Evolutionary conservation across 305 asterid species (phyloP), one percentile per base, ranked within the genome.

Genomic region (Fraxinus platypoda): DNA sequence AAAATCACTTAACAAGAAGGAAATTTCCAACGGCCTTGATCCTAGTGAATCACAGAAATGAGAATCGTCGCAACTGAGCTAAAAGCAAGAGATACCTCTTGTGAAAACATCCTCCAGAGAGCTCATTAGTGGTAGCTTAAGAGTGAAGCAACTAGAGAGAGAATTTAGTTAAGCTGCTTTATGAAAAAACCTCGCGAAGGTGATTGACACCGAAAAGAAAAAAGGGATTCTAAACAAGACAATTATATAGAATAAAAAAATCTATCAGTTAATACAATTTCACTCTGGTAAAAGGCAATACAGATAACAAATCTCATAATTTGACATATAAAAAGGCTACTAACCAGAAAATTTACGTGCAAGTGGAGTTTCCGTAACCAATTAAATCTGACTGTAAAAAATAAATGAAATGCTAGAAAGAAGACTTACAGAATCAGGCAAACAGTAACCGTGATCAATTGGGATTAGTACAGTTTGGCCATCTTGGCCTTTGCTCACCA

Each of bases 391-490:
- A 21, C 17, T 11, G 25, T 64, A 66, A 52, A 52, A 41, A 78
- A 21, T 70, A 13, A 21, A 75, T 23, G 9, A 33, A 81, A 62
- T 74, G 28, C 2, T 8, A 75, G 80, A 31, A 31, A 19, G 7
- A 33, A 34, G 43, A 88, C 98, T 91, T 89, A 95, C 98, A 81
- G 87, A 86, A 75, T 90, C 88, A 23, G 98, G 98, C 90, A 95
- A 91, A 95, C 98, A 95, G 85, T 94, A 95, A 43, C 98, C 98
- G 57, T 95, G 98, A 89, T 95, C 98, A 64, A 95, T 94, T 4
- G 98, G 98, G 83, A 94, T 88, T 57, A 95, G 94, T 84, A 84
- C 82, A 33, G 87, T 88, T 80, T 79, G 89, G 59, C 95, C 97
- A 81, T 91, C 97, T 76, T 89, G 94, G 46, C 90, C 91, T 85